Percentiles rank a stretch among this genome's conserved stretches.
Conservation (phyloP, 1,139 yeast species). For the Suhomyces yuchorum region DNA sequence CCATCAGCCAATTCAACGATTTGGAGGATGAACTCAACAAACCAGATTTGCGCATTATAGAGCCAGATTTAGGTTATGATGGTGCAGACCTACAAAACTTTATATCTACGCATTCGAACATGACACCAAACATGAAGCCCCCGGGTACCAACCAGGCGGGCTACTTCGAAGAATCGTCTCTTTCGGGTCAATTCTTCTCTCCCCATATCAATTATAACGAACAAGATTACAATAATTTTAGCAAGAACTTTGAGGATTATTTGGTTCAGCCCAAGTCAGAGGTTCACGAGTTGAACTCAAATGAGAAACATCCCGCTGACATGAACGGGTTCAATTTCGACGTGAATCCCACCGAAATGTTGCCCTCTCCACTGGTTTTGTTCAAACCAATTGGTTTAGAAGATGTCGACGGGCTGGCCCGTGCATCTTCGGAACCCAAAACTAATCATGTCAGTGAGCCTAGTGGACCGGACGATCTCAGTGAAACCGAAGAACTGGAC, state of each 20-base stretch:
- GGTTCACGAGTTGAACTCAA: neutral
- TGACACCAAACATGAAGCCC: conserved; percentile 48
- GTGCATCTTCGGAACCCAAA: neutral
- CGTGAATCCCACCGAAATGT: conserved; percentile 13
- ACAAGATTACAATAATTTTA: conserved; percentile 13
- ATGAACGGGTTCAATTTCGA: conserved; percentile 28
- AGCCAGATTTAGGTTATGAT: conserved; percentile 25
- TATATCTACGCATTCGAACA: conserved; percentile 19
- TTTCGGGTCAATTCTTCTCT: conserved; percentile 10
- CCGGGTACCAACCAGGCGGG: conserved; percentile 36
- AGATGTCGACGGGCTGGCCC: conserved; percentile 10
- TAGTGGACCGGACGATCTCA: neutral
- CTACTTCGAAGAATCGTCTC: conserved; percentile 33
- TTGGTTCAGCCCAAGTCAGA: conserved; percentile 7
- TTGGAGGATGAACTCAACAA: conserved; percentile 8
- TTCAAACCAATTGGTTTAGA: conserved; percentile 8
- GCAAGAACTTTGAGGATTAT: conserved; percentile 13
- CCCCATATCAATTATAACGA: conserved; percentile 16
- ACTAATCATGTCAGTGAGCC: neutral
- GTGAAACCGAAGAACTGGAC: conserved; percentile 3
- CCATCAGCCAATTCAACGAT: conserved; percentile 8
- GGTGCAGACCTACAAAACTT: conserved; percentile 15
- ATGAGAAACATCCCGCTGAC: conserved; percentile 15
- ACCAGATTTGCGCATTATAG: conserved; percentile 19
- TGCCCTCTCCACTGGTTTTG: conserved; percentile 8